Base-by-base conservation (phyloP, 805 yeast genomes). In the Sporopachydermia lactativora region DNA sequence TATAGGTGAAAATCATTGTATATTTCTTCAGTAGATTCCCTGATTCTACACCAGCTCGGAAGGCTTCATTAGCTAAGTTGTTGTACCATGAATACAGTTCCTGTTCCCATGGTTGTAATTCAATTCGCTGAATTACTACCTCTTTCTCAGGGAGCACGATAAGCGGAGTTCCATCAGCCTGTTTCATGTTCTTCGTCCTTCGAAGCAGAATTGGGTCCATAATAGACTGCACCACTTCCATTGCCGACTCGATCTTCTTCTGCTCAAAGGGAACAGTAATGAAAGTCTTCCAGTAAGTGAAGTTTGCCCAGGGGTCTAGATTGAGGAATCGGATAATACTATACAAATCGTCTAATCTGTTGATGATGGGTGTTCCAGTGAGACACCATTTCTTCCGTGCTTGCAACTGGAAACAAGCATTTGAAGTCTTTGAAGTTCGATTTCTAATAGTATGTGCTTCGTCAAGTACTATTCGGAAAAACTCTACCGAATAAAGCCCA, bases 291-390 rank as follows among this genome's bases (percentile, higher is more conserved):
- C 97, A 89, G 46, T 81, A 78, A 1, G 83, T 68, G 42, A 81
- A 76, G 49, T 81, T 80, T 34, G 77, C 66, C 96, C 96, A 89
- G 1, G 97, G 97, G 49, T 82, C 84, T n/a, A 88, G 59, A 36
- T 75, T 66, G 38, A 89, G 59, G 51, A 79, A 89, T 48, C 75
- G 74, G 14, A 86, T 72, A 39, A 86, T 58, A 4, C 94, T 78
- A 53, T 72, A 88, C 38, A 89, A 59, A 55, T 89, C 97, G 55
- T 89, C 96, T 5, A 89, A 63, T 46, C 88, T 63, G 56, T 88
- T 88, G 34, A 86, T 81, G 18, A 88, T 82, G 0, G 97, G 96
- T 0, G 97, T 88, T 4, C 97, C 97, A 0, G 96, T 85, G 38
- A 89, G 62, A 3, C 81, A 66, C 97, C 97, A 88, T 45, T 75